Conservation (phyloP, 768 basidiomycete species). For the Kwoniella heveanensis region DNA sequence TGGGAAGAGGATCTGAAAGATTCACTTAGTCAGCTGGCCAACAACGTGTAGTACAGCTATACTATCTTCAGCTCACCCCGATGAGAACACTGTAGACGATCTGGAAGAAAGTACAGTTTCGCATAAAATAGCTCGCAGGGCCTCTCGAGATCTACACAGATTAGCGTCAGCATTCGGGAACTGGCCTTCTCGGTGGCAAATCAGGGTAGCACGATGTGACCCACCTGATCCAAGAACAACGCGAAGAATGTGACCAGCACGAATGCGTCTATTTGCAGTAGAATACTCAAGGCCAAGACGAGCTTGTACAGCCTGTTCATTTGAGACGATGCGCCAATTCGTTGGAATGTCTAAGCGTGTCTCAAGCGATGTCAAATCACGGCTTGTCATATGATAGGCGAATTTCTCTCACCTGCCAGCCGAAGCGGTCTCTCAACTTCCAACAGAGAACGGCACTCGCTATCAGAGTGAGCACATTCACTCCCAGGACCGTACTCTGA, state of each 20-base stretch:
- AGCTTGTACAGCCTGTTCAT: conserved; percentile 24
- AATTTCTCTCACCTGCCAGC: conserved; percentile 22
- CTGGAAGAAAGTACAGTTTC: conserved; percentile 15
- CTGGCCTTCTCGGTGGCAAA: no score
- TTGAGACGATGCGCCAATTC: conserved; percentile 9
- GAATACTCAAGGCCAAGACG: conserved; percentile 12
- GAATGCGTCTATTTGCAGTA: conserved; percentile 22
- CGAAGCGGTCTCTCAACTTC: conserved; percentile 19
- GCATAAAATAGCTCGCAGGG: conserved; percentile 16
- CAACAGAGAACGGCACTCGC: conserved; percentile 15
- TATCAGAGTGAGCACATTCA: conserved; percentile 1
- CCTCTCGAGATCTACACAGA: conserved; percentile 14
- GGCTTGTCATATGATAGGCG: neutral
- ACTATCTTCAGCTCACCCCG: conserved; percentile 1
- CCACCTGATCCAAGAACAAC: conserved; percentile 23
- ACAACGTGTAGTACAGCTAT: no score
- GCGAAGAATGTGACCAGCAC: conserved; percentile 20
- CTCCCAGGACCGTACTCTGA: conserved; percentile 7
- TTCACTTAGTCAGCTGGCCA: no score
- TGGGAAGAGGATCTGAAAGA: conserved; percentile 5
- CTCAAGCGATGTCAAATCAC: neutral
- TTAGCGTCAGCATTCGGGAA: no score
- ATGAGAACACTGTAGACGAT: conserved; percentile 13
- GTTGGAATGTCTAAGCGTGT: conserved; percentile 13
- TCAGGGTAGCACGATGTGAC: neutral